Evolutionary conservation across 352 stramenopile species (phyloP), one percentile per base, ranked within the genome.

Genomic region (Globisporangium parvum): DNA sequence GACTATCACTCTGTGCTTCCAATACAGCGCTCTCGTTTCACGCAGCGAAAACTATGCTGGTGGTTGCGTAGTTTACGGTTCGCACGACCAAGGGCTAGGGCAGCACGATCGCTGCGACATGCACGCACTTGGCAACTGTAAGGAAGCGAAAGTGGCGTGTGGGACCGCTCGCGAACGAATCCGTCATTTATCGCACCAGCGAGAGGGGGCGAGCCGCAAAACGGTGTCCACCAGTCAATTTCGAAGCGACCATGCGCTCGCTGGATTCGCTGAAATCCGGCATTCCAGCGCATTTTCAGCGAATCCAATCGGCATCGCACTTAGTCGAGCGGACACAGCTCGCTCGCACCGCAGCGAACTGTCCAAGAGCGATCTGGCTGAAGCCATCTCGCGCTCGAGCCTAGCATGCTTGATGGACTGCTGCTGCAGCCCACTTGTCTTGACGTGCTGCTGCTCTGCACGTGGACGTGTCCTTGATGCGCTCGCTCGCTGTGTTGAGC

Each of bases 161-260:
- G 45, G 17, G 53, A 45, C 14, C 18, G 45, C 39, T 24, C 35
- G 31, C n/a, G 45, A 59, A 59, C 21, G 21, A 41, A 60, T 54
- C 15, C 23, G 46, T 20, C 26, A 60, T 47, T 48, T 53, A 53
- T 60, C 18, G n/a, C 23, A 31, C 40, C 28, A 18, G 39, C 21
- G 35, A 41, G 33, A 59, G 53, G 45, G 53, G 41, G 35, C 14
- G 53, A 47, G 21, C 5, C 33, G 46, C 35, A 53, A 61, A n/a
- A 18, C 20, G 14, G 37, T 61, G 47, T 45, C 47, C 62, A 69
- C 65, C 65, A 73, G 53, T 65, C 65, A 69, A 70, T 72, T 72
- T 59, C 21, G 24, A 40, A 55, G 44, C n/a, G 41, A 57, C 50
- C 47, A 59, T 48, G 6, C 4, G 3, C 18, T 18, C 9, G 1